A percentile compares a stretch with the other conserved stretches of the same genome.
Evolutionary conservation across 2,329 filamentous ascomycete species (phyloP).

Genomic region (Cyclaneusma minus): DNA sequence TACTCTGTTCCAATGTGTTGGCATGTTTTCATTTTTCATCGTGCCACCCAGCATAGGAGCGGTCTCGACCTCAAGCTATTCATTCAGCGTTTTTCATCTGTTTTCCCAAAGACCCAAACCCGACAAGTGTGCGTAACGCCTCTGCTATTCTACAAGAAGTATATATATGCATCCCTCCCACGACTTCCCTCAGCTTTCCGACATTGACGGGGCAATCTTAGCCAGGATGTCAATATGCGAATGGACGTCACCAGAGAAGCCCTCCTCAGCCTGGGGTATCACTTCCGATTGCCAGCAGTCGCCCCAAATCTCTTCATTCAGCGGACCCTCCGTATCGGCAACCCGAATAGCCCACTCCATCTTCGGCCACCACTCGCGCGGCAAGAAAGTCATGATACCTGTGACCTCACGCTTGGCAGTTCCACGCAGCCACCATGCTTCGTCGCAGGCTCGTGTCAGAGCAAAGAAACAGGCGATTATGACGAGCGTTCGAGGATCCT

Average conservation of each 20-base stretch:
- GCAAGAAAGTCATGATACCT: conserved; percentile 23
- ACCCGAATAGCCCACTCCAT: conserved; percentile 18
- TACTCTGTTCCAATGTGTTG: too few relatives aligned
- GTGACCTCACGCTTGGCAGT: conserved; percentile 50
- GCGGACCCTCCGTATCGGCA: conserved; percentile 13
- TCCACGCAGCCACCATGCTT: conserved; percentile 55
- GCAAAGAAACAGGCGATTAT: conserved; percentile 54
- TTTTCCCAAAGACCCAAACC: too few relatives aligned
- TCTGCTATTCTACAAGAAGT: too few relatives aligned
- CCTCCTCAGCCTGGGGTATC: conserved; percentile 2
- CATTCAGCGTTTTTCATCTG: too few relatives aligned
- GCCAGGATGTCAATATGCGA: conserved; percentile 5
- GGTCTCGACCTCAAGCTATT: too few relatives aligned
- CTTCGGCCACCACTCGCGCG: conserved; percentile 15
- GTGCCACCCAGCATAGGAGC: too few relatives aligned
- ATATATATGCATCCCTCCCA: too few relatives aligned
- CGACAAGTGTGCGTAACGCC: too few relatives aligned
- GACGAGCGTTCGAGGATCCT: conserved; percentile 43
- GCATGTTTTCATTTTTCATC: too few relatives aligned
- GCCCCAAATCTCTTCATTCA: conserved; percentile 17
- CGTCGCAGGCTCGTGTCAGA: conserved; percentile 43
- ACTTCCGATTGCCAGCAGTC: conserved; percentile 2
- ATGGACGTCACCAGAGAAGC: conserved; percentile 1
- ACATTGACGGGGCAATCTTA: conserved; percentile 1
- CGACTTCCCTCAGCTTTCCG: too few relatives aligned